A percentile compares a stretch with the other conserved stretches of the same genome.
phyloP scores from a whole-genome alignment of 306 rosid genomes.

The Inga leiocalycina region DNA sequence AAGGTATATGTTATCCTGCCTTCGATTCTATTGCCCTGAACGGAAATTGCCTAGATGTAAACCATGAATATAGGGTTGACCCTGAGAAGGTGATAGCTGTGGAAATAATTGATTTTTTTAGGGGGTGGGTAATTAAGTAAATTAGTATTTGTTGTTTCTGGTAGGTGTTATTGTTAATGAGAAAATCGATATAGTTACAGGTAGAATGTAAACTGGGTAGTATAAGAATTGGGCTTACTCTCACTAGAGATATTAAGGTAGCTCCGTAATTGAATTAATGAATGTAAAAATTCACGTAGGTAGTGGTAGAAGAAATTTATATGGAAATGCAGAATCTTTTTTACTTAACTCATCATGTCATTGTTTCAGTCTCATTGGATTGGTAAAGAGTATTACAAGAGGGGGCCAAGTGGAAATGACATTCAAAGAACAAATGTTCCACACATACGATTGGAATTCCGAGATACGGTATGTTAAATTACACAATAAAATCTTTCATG shows the following conservation, averaged over 20 bases:
- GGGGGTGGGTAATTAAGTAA: neutral
- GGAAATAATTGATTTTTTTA: neutral
- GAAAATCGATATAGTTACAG: constrained; percentile 15
- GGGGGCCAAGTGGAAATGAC: constrained; percentile 97
- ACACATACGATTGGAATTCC: constrained; percentile 94
- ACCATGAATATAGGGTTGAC: constrained; percentile 1
- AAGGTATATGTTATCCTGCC: constrained; percentile 56
- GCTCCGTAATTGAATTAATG: neutral
- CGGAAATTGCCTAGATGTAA: constrained; percentile 14
- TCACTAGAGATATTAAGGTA: neutral
- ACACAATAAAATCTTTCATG: neutral
- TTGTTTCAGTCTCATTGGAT: constrained; percentile 90
- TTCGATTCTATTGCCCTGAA: neutral
- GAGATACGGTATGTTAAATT: constrained; percentile 58
- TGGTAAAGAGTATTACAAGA: constrained; percentile 85
- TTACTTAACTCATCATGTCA: constrained; percentile 28
- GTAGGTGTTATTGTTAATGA: neutral
- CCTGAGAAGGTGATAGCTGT: neutral
- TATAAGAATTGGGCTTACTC: neutral
- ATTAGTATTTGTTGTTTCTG: neutral
- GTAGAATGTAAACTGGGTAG: neutral
- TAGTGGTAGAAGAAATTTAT: neutral
- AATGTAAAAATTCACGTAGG: neutral
- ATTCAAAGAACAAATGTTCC: constrained; percentile 95
- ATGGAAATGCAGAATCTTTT: neutral